Base-by-base conservation (phyloP, 2,329 filamentous ascomycete genomes). In the Monilinia laxa region DNA sequence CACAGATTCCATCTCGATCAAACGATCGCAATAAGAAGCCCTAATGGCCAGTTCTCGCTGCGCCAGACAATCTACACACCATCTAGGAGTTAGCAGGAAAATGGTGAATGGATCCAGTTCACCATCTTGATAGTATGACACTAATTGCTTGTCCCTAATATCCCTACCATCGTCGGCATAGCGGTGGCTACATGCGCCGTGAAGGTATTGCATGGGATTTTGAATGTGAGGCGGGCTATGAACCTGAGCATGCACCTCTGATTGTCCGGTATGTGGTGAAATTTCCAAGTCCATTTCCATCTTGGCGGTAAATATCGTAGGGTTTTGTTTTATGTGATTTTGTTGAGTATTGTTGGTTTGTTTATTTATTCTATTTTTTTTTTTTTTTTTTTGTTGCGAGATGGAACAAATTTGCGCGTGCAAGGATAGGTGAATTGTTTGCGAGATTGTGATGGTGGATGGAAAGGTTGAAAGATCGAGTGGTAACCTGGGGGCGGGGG, bases 111-210 rank as follows among this genome's bases (percentile, higher is more conserved):
- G 53, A 31, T 42, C 38, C 14, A 56, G 31, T 35, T 42, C 62
- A 20, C 28, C 49, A 47, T 64, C 49, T 56, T 56, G 35, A 18
- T 56, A 56, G 35, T 35, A 56, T 16, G 38, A n/a, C n/a, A 64
- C 38, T 18, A 64, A 47, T 57, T 64, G 52, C 31, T 64, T 64
- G 25, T 55, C 62, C 47, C 62, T n/a, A 16, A 64, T 64, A 57
- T 64, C 62, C 14, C 25, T 25, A 18, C 62, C 62, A 35, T 64
- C 52, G 45, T 64, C 62, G 62, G n/a, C 51, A 31, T 64, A 64
- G 51, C 42, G 28, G 52, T 64, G 62, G 25, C 38, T 64, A 52
- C 62, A 64, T 25, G 62, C 62, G 38, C 51, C 53, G 23, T 64
- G 62, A 18, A 64, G 62, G 25, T 64, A 64, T 42, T 56, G 51